These are phyloP conservation scores for Bipolaris victoriae DNA, from an alignment of 2,329 filamentous ascomycete genomes.

Conservation along the genomic window DNA sequence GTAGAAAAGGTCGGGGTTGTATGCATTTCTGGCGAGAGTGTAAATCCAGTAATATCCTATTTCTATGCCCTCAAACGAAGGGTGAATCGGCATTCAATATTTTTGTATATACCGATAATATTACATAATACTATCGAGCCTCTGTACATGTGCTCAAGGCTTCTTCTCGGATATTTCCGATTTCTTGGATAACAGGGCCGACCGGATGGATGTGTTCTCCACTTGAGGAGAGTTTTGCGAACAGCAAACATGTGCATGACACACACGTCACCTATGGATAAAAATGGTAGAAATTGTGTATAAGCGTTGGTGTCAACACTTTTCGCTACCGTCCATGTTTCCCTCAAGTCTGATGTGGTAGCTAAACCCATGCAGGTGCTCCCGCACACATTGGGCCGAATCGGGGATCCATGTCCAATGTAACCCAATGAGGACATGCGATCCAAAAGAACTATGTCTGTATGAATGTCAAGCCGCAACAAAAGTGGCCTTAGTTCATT, in stretches of 20 bases:
- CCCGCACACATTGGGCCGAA: conserved; percentile 1
- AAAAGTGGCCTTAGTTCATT: conserved; percentile 2
- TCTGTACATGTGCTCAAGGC: neutral
- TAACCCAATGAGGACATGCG: neutral
- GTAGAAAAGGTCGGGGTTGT: neutral
- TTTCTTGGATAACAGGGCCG: conserved; percentile 7
- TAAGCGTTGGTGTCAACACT: neutral
- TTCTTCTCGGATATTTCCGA: neutral
- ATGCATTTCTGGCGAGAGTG: neutral
- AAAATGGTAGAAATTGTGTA: neutral
- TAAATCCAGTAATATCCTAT: neutral
- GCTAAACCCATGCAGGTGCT: neutral
- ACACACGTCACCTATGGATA: neutral
- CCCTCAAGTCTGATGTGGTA: neutral
- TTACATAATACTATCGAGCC: neutral
- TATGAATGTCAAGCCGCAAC: neutral
- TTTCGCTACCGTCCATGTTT: neutral
- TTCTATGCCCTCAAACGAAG: neutral
- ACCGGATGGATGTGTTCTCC: neutral
- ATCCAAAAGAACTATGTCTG: neutral
- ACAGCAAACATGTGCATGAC: neutral
- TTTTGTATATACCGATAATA: neutral
- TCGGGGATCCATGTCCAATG: neutral
- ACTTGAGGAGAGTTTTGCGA: neutral
- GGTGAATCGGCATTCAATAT: neutral